phyloP scores from a whole-genome alignment of 345 rosid genomes.

The Eucalyptus pauciflora region DNA sequence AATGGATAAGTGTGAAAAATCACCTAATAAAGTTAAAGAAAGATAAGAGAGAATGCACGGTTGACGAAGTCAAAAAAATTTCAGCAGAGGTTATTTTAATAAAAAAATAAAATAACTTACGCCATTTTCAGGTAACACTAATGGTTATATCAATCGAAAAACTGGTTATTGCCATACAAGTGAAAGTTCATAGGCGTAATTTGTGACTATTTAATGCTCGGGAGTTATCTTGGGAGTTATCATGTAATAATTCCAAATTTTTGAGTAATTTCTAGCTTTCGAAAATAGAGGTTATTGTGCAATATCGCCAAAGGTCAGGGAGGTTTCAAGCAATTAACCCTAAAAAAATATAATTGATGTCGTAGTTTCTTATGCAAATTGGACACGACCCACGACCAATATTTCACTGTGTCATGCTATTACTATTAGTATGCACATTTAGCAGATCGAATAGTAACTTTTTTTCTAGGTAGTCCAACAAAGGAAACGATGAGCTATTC shows the following conservation, averaged over 20 bases:
- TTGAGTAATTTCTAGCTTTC: not conserved
- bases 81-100: not conserved
- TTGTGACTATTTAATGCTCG: not conserved
- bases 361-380: not conserved
- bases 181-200: not conserved
- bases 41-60: not conserved
- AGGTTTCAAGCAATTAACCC: not conserved
- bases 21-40: not conserved
- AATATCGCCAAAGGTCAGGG: not conserved
- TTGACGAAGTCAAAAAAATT: not conserved
- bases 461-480: not conserved
- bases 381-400: not conserved
- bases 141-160: accelerated
- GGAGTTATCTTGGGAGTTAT: not conserved
- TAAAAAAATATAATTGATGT: not conserved
- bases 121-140: not conserved
- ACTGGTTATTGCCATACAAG: not conserved
- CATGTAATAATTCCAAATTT: not conserved
- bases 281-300: not conserved
- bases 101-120: not conserved
- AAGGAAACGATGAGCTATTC: not conserved
- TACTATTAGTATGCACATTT: not conserved
- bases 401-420: not conserved
- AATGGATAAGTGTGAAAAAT: not conserved
- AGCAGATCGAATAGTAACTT: not conserved